These are phyloP conservation scores for Sporothrix inflata DNA, from an alignment of 2,329 filamentous ascomycete species.

Conservation along the genomic window DNA sequence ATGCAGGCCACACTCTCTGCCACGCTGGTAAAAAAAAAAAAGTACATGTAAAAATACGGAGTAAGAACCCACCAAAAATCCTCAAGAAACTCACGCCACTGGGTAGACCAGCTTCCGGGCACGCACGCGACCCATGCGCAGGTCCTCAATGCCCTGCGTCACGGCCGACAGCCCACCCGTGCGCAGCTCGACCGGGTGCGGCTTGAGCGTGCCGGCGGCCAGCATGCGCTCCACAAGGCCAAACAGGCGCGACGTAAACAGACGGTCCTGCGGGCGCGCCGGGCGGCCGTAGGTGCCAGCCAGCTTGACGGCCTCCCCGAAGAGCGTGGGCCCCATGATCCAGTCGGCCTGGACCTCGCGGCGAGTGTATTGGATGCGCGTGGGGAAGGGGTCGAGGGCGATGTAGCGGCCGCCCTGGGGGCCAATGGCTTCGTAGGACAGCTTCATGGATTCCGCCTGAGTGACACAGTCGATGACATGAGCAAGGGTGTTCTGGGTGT, in stretches of 20 bases:
- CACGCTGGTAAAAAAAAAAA: neutral
- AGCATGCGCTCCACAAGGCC: constrained; percentile 27
- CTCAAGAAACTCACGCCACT: neutral
- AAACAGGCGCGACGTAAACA: constrained; percentile 26
- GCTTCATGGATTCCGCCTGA: constrained; percentile 28
- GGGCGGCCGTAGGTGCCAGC: constrained; percentile 31
- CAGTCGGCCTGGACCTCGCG: constrained; percentile 31
- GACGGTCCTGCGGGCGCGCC: constrained; percentile 30
- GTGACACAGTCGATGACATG: constrained; percentile 34
- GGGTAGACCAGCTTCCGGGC: constrained; percentile 31
- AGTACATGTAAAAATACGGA: neutral
- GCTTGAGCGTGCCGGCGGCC: constrained; percentile 28
- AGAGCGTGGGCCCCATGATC: constrained; percentile 30
- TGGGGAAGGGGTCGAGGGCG: constrained; percentile 30
- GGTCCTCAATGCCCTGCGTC: constrained; percentile 29
- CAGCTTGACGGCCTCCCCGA: constrained; percentile 29
- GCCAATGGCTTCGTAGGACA: constrained; percentile 33
- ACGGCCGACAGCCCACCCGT: constrained; percentile 28
- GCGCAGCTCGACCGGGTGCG: constrained; percentile 31
- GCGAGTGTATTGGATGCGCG: constrained; percentile 31
- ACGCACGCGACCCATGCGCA: constrained; percentile 30
- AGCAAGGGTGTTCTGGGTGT: constrained; percentile 31
- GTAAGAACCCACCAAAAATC: neutral
- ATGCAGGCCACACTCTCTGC: neutral
- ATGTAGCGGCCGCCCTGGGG: constrained; percentile 28